A percentile compares a stretch with the other conserved stretches of the same genome.
phyloP scores from a whole-genome alignment of 2,329 filamentous ascomycete genomes.

The Pseudogymnoascus verrucosus region DNA sequence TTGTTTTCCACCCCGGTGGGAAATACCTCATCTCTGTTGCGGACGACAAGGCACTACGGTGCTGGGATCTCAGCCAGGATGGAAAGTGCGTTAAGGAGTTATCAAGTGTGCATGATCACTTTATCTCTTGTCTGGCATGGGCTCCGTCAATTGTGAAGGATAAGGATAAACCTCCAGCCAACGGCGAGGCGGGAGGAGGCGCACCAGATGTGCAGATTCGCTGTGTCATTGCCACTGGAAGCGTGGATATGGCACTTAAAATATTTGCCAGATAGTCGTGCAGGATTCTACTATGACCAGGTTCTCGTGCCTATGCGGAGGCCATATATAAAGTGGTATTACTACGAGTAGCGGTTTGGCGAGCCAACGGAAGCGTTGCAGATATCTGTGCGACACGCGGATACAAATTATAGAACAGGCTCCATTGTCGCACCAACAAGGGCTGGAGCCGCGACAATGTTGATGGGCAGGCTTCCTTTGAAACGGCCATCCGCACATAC shows the following conservation, averaged over 20 bases:
- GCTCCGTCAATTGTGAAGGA: constrained; percentile 68
- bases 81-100: constrained; percentile 82
- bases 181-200: constrained; percentile 35
- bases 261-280: constrained; percentile 55
- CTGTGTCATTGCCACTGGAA: constrained; percentile 80
- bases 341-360: neutral
- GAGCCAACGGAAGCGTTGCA: neutral
- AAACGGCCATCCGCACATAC: neutral
- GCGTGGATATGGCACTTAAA: constrained; percentile 72
- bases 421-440: neutral
- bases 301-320: neutral
- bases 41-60: constrained; percentile 87
- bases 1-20: constrained; percentile 86
- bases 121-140: constrained; percentile 82
- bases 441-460: neutral
- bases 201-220: constrained; percentile 53
- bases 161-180: constrained; percentile 29
- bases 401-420: neutral
- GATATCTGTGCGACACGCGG: neutral
- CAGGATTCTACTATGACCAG: neutral
- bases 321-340: neutral
- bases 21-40: constrained; percentile 80
- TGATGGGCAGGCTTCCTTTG: neutral
- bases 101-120: constrained; percentile 70
- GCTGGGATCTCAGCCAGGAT: constrained; percentile 89